phyloP scores from a whole-genome alignment of 371 early-diverging fungal genomes.

The Saksenaea vasiformis region DNA sequence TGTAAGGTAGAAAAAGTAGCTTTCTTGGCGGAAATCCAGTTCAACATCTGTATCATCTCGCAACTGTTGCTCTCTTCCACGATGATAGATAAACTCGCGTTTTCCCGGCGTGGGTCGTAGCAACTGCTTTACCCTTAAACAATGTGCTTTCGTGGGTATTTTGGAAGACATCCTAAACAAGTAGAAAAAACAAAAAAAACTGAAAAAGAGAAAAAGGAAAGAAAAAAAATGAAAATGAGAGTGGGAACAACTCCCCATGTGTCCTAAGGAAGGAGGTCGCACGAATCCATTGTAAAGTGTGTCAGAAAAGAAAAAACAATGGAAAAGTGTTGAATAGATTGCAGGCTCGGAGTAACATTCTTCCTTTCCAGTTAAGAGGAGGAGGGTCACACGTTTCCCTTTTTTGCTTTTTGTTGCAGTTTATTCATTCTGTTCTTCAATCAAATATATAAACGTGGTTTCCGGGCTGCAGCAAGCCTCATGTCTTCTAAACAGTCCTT shows the following conservation, averaged over 20 bases:
- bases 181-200: not conserved
- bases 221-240: too few species aligned
- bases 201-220: not conserved
- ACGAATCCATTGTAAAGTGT: too few species aligned
- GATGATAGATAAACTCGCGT: constrained; percentile 31
- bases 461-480: not conserved
- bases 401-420: too few species aligned
- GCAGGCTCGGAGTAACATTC: too few species aligned
- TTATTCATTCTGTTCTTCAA: not conserved
- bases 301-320: too few species aligned
- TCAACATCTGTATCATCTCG: constrained; percentile 59
- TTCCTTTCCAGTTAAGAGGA: too few species aligned
- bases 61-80: constrained; percentile 29
- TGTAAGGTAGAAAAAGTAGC: constrained; percentile 59
- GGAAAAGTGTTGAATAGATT: too few species aligned
- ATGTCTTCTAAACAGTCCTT: constrained; percentile 15
- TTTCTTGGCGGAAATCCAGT: constrained; percentile 57
- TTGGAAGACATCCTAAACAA: not conserved
- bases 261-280: too few species aligned
- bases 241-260: too few species aligned
- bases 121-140: constrained; percentile 21
- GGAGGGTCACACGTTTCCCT: too few species aligned
- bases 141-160: constrained; percentile 31
- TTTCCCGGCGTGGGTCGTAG: constrained; percentile 9
- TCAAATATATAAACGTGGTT: not conserved